Percentiles rank a stretch among this genome's conserved stretches.
Evolutionary conservation across 495 filamentous ascomycete genomes (phyloP).

Genomic region (Penicillium bialowiezense): DNA sequence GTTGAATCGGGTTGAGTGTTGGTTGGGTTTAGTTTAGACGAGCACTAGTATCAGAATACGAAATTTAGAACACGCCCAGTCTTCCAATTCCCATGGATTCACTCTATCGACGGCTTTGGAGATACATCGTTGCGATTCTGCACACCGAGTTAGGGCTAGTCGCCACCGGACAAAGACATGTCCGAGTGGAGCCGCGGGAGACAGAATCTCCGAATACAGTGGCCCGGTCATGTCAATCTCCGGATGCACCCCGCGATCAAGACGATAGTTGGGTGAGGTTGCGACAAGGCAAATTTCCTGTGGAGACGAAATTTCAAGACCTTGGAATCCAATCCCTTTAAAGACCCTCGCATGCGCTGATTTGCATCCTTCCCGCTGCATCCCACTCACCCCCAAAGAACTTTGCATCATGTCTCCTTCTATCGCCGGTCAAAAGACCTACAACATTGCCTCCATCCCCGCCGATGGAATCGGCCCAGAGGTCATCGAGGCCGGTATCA

Average conservation of each 20-base stretch:
- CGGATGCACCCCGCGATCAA: slow-evolving; percentile 5
- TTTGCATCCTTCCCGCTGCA: slow-evolving; percentile 2
- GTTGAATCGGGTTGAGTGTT: too few relatives aligned
- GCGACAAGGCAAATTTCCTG: slow-evolving; percentile 10
- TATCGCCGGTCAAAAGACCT: too few relatives aligned
- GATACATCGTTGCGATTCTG: background rate
- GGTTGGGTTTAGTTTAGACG: too few relatives aligned
- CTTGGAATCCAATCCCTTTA: background rate
- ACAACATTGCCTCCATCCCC: slow-evolving; percentile 51
- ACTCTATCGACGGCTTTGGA: background rate
- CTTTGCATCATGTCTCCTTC: slow-evolving; percentile 18
- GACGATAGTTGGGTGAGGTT: slow-evolving; percentile 1
- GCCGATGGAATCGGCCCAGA: slow-evolving; percentile 56
- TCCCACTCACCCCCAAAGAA: background rate
- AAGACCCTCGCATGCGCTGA: slow-evolving; percentile 14
- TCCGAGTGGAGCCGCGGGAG: slow-evolving; percentile 6
- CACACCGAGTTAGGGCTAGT: slow-evolving; percentile 1
- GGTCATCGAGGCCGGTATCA: slow-evolving; percentile 47
- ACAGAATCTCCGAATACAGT: background rate
- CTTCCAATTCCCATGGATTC: background rate
- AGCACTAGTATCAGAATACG: too few relatives aligned
- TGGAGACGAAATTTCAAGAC: background rate
- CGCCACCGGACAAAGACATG: slow-evolving; percentile 16
- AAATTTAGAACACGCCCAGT: too few relatives aligned
- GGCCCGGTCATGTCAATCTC: slow-evolving; percentile 15